A percentile compares a stretch with the other conserved stretches of the same genome.
Evolutionary conservation across 305 asterid species (phyloP).

Genomic region (Fraxinus latifolia): DNA sequence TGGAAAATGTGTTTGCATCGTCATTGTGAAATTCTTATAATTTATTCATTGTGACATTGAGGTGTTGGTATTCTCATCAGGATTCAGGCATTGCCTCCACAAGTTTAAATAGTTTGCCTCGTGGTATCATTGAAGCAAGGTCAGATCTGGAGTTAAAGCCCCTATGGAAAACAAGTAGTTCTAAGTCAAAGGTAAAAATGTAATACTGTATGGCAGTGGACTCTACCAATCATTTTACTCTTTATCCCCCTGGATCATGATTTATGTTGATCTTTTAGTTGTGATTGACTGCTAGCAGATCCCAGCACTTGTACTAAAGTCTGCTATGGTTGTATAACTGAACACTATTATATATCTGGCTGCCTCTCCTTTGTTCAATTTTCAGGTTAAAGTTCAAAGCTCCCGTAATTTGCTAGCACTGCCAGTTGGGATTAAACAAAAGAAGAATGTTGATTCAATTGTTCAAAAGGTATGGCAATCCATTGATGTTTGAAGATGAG

Average conservation of each 20-base stretch:
- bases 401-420: constrained; percentile 70
- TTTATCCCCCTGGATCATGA: background rate
- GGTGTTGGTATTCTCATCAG: constrained; percentile 35
- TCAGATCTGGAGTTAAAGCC: constrained; percentile 95
- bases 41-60: constrained; percentile 10
- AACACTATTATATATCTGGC: background rate
- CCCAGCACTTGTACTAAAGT: background rate
- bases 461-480: constrained; percentile 59
- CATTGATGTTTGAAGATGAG: constrained; percentile 18
- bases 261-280: constrained; percentile 3
- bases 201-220: constrained; percentile 5
- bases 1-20: background rate
- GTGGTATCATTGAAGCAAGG: constrained; percentile 64
- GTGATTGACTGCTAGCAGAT: background rate
- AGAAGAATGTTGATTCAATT: constrained; percentile 63
- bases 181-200: constrained; percentile 58
- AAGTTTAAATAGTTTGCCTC: constrained; percentile 64
- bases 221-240: background rate
- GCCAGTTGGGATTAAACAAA: constrained; percentile 95
- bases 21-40: constrained; percentile 1
- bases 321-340: background rate
- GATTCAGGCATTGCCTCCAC: constrained; percentile 40
- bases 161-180: constrained; percentile 66
- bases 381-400: constrained; percentile 44
- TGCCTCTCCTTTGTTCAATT: constrained; percentile 19